phyloP scores from a whole-genome alignment of 345 rosid species.

The Kandelia obovata region DNA sequence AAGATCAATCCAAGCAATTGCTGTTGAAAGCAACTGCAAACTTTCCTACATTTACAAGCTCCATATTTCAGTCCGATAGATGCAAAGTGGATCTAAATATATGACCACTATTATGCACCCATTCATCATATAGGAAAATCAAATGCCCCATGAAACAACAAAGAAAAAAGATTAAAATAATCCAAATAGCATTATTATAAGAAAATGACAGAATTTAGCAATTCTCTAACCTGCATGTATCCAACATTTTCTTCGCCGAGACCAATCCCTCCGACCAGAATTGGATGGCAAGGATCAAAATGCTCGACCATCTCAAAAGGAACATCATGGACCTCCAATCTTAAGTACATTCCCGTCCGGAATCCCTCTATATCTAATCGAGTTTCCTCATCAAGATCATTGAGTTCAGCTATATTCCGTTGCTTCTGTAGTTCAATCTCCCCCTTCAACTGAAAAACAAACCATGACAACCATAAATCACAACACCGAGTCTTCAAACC shows the following conservation, averaged over 20 bases:
- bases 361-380: slow-evolving; percentile 85
- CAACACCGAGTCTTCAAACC: slow-evolving; percentile 2
- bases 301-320: slow-evolving; percentile 91
- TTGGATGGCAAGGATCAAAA: slow-evolving; percentile 87
- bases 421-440: slow-evolving; percentile 77
- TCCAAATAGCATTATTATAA: background rate
- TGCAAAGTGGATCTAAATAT: too few species aligned
- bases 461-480: slow-evolving; percentile 28
- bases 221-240: slow-evolving; percentile 80
- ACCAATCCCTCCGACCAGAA: slow-evolving; percentile 84
- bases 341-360: slow-evolving; percentile 69
- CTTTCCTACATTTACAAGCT: too few species aligned
- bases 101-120: too few species aligned
- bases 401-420: slow-evolving; percentile 68
- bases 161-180: background rate
- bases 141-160: background rate
- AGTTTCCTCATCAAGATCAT: slow-evolving; percentile 73
- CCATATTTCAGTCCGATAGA: too few species aligned
- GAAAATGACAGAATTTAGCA: background rate
- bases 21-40: too few species aligned
- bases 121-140: too few species aligned
- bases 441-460: slow-evolving; percentile 67
- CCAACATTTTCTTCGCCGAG: slow-evolving; percentile 86
- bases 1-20: too few species aligned
- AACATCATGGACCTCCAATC: slow-evolving; percentile 87